Evolutionary conservation across 2,329 filamentous ascomycete species (phyloP).

Genomic region (Mycosphaerella sp.): DNA sequence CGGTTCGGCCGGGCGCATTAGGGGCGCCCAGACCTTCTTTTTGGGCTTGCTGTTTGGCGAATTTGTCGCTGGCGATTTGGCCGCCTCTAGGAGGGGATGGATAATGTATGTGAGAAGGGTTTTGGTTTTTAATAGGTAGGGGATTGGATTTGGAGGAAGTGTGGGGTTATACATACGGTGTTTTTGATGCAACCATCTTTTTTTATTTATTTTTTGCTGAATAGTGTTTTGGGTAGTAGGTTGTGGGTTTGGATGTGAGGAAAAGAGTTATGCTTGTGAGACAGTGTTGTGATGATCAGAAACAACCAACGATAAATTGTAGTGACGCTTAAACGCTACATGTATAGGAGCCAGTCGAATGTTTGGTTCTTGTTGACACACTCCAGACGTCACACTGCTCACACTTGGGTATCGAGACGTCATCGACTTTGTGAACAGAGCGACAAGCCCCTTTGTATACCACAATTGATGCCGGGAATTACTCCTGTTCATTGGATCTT

Average conservation of each 20-base stretch:
- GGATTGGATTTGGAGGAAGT: too few species aligned
- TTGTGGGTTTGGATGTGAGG: too few species aligned
- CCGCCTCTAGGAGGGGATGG: slow-evolving; percentile 23
- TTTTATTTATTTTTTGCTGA: background rate
- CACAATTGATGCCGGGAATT: background rate
- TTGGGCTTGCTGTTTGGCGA: slow-evolving; percentile 34
- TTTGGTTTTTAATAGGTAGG: too few species aligned
- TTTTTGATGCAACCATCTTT: slow-evolving; percentile 10
- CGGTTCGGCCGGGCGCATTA: slow-evolving; percentile 32
- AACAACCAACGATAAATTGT: background rate
- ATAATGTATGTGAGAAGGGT: background rate
- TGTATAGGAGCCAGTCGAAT: too few species aligned
- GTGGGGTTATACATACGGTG: slow-evolving; percentile 4
- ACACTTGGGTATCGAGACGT: slow-evolving; percentile 1
- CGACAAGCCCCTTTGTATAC: background rate
- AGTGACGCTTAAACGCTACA: too few species aligned
- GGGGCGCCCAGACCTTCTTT: slow-evolving; percentile 31
- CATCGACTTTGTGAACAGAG: slow-evolving; percentile 6
- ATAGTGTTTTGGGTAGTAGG: too few species aligned
- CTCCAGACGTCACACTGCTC: background rate
- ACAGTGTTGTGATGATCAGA: too few species aligned
- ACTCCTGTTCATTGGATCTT: too few species aligned
- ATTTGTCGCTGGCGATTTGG: slow-evolving; percentile 31
- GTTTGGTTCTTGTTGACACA: slow-evolving; percentile 2
- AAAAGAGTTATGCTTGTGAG: too few species aligned